Evolutionary conservation across 140 eudicot species (phyloP).

Genomic region (Erigeron philadelphicus): DNA sequence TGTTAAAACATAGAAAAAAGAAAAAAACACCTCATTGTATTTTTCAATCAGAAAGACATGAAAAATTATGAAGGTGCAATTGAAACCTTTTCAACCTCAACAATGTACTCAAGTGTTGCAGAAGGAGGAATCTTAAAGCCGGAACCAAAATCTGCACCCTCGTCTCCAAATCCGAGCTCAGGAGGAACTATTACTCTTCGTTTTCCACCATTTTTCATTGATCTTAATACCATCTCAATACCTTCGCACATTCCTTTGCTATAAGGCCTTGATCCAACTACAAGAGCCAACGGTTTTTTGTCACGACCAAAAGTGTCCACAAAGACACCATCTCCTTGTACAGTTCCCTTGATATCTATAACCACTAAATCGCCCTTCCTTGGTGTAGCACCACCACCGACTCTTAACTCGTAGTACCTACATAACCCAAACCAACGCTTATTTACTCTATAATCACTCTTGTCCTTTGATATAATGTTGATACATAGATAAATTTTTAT

Average conservation of each 20-base stretch:
- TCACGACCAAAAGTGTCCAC: slow-evolving; percentile 63
- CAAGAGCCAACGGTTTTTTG: slow-evolving; percentile 70
- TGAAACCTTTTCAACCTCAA: slow-evolving; percentile 77
- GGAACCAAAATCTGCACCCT: slow-evolving; percentile 76
- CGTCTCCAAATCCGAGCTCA: slow-evolving; percentile 59
- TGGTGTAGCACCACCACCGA: slow-evolving; percentile 83
- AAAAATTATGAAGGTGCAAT: slow-evolving; percentile 71
- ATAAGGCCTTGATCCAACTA: slow-evolving; percentile 83
- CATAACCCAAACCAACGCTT: background rate
- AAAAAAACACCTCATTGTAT: background rate
- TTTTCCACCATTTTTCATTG: slow-evolving; percentile 88
- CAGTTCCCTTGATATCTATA: slow-evolving; percentile 67
- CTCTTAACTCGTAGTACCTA: slow-evolving; percentile 79
- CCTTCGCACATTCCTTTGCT: slow-evolving; percentile 94
- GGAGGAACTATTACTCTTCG: slow-evolving; percentile 73
- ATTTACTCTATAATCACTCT: background rate
- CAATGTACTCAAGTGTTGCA: slow-evolving; percentile 66
- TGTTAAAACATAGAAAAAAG: background rate
- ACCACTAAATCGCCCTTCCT: slow-evolving; percentile 78
- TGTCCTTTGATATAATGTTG: background rate
- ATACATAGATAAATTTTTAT: background rate
- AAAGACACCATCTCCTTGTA: slow-evolving; percentile 59
- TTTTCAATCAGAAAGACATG: background rate
- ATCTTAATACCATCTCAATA: slow-evolving; percentile 52
- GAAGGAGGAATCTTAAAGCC: slow-evolving; percentile 60